Percentiles rank a stretch among this genome's conserved stretches.
phyloP scores from a whole-genome alignment of 768 basidiomycete genomes.

The Agaricus subrufescens region DNA sequence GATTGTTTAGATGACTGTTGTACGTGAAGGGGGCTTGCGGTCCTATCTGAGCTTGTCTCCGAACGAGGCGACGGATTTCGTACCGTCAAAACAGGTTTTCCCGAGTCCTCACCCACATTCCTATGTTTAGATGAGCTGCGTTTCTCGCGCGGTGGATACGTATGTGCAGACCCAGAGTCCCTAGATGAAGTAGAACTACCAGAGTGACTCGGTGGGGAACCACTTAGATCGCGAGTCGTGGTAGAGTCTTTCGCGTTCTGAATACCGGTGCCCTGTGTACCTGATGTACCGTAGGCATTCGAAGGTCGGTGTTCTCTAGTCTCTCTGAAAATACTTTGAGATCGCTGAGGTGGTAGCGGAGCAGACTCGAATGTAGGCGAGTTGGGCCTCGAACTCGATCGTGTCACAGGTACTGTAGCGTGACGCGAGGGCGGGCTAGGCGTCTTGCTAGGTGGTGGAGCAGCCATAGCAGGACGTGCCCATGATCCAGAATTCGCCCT shows the following conservation, averaged over 20 bases:
- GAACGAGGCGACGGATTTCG: constrained; percentile 3
- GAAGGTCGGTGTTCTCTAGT: background rate
- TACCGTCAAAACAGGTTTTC: constrained; percentile 4
- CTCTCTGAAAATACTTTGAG: background rate
- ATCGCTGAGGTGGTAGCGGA: background rate
- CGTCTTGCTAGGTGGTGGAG: background rate
- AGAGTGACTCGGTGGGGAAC: background rate
- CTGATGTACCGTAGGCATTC: background rate
- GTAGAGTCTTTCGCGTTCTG: background rate
- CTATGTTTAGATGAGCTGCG: background rate
- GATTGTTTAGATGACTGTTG: background rate
- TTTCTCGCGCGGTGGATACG: background rate
- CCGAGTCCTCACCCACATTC: background rate
- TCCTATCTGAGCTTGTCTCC: constrained; percentile 3
- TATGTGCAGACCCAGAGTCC: background rate
- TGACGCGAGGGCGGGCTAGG: constrained; percentile 5
- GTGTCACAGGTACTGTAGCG: background rate
- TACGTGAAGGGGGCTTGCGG: background rate
- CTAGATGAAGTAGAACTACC: background rate
- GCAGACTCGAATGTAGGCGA: background rate
- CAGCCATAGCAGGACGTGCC: constrained; percentile 1
- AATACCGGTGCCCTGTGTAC: background rate
- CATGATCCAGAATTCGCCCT: constrained; percentile 9
- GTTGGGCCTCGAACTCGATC: background rate
- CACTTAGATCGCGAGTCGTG: background rate